Base-by-base conservation (phyloP, 164 flowering plant species). In the Vitis amurensis region DNA sequence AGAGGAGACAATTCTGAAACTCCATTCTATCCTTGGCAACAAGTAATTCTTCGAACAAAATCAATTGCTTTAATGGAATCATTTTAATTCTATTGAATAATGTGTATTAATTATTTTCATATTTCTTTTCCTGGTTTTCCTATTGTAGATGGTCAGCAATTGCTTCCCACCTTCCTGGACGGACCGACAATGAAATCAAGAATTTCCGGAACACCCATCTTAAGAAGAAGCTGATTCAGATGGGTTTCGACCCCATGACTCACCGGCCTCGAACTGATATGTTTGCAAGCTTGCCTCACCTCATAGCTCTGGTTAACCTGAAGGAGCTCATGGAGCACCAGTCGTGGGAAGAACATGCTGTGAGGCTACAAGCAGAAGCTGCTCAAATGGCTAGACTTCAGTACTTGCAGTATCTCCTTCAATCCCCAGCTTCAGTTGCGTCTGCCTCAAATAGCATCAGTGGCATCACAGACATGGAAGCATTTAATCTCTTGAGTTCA, bases 131-230 rank as follows among this genome's bases (percentile, higher is more conserved):
- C 53, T 63, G 64, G 16, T 47, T 37, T 14, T 51, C 15, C 0
- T 64, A 9, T 14, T 61, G 10, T 37, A 91, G 97, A 73, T 91
- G 97, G 97, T 91, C 97, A 0, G 89, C 94, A 17, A 91, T 91
- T 47, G 97, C 97, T 51, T 80, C 86, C 8, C 91, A 86, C 71
- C 83, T 91, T 10, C 97, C 93, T 0, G 91, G 94, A 2, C 68
- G 97, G n/a, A 91, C 97, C 0, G 97, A 91, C 67, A 91, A 91
- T 65, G 97, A 91, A 74, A 89, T 91, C 49, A 91, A 91, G 71
- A 91, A 91, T 52, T 89, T 84, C 69, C 89, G 94, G 97, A 91
- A 91, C 81, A 91, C 97, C 55, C 94, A 91, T 75, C 63, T 91
- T 52, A 91, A 89, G 85, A 91, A 91, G 79, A 89, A 86, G 84